Percentiles rank a stretch among this genome's conserved stretches.
Evolutionary conservation across 2,329 filamentous ascomycete genomes (phyloP).

Genomic region (Talaromyces sp.): DNA sequence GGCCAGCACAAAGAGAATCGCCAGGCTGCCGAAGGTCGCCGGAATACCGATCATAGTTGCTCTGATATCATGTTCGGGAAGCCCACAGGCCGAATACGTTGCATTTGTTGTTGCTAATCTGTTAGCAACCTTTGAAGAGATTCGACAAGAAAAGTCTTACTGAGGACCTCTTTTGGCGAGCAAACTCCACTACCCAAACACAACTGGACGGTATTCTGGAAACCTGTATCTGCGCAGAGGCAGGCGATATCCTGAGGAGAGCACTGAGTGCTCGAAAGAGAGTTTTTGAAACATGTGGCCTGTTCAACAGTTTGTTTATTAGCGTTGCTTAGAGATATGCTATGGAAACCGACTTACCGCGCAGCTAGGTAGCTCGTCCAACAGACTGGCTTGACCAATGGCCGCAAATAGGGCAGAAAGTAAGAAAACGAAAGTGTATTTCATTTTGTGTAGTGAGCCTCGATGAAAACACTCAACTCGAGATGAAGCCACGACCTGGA

Average conservation of each 20-base stretch:
- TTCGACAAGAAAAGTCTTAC: not conserved
- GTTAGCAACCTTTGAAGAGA: not conserved
- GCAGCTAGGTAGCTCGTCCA: conserved; percentile 5
- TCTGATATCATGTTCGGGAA: conserved; percentile 8
- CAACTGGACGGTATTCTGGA: conserved; percentile 6
- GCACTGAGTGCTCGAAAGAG: conserved; percentile 5
- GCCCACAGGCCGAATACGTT: conserved; percentile 4
- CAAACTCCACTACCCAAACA: conserved; percentile 7
- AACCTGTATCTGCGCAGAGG: conserved; percentile 5
- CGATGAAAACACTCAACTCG: not conserved
- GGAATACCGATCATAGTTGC: conserved; percentile 7
- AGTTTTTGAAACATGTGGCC: conserved; percentile 8
- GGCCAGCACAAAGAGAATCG: conserved; percentile 8
- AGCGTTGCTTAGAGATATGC: not conserved
- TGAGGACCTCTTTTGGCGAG: conserved; percentile 9
- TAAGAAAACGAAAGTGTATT: not conserved
- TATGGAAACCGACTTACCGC: not conserved
- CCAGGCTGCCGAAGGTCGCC: conserved; percentile 7
- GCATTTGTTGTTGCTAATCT: conserved; percentile 9
- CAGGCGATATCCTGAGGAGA: conserved; percentile 3
- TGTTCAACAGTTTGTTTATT: not conserved
- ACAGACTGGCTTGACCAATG: not conserved
- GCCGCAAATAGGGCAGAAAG: not conserved
- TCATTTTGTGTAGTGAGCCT: conserved; percentile 1
- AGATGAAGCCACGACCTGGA: not conserved